These are phyloP conservation scores for Phytopythium aichiense DNA, from an alignment of 352 stramenopile genomes.

Conservation along the genomic window DNA sequence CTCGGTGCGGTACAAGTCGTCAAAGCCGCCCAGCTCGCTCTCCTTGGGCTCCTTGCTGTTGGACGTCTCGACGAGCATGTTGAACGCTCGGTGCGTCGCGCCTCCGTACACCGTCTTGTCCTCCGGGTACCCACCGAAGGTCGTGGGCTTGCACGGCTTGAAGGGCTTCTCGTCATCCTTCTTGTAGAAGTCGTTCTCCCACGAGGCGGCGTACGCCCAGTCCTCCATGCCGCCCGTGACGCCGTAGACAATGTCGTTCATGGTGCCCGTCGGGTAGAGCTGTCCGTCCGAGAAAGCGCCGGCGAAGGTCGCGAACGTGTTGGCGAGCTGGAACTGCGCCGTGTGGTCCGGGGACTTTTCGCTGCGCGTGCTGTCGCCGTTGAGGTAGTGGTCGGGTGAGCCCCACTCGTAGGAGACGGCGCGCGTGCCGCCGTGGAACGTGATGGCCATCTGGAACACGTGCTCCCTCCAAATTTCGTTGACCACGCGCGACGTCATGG, in stretches of 20 bases:
- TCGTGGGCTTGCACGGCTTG: constrained; percentile 74
- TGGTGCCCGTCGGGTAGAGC: constrained; percentile 82
- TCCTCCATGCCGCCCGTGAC: constrained; percentile 98
- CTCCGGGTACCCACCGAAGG: constrained; percentile 87
- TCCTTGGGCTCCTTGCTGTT: constrained; percentile 84
- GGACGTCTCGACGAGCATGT: constrained; percentile 96
- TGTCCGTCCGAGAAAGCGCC: constrained; percentile 64
- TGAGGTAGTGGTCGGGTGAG: constrained; percentile 82
- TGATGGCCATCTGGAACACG: constrained; percentile 96
- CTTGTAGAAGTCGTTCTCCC: constrained; percentile 63
- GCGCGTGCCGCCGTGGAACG: constrained; percentile 97
- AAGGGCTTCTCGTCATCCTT: constrained; percentile 47
- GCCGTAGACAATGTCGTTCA: constrained; percentile 97
- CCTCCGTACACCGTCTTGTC: constrained; percentile 94
- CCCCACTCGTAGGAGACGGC: constrained; percentile 98
- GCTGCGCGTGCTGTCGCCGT: constrained; percentile 40
- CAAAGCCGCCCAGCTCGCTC: constrained; percentile 60
- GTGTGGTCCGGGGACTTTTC: constrained; percentile 80
- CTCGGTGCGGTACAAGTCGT: constrained; percentile 63
- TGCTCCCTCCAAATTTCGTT: constrained; percentile 97
- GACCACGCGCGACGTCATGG: constrained; percentile 93
- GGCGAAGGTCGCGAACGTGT: constrained; percentile 62
- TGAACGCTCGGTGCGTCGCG: constrained; percentile 91
- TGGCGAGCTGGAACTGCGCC: constrained; percentile 57
- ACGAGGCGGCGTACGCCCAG: constrained; percentile 93